phyloP scores from a whole-genome alignment of 805 yeast species.

The Cyberlindnera mycetangii region DNA sequence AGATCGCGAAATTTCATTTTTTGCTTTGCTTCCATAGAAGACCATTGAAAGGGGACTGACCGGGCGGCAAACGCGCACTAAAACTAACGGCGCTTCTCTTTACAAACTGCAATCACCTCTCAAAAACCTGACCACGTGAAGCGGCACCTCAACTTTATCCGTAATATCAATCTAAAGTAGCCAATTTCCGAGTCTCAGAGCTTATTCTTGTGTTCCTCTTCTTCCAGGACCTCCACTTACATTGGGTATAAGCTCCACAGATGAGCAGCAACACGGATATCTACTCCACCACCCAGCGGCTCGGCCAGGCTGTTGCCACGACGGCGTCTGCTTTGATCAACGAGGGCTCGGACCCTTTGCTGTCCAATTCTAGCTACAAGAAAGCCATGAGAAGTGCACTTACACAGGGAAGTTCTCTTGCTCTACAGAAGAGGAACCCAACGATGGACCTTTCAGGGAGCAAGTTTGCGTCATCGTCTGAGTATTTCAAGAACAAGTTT shows the following conservation, averaged over 20 bases:
- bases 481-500: constrained; percentile 36
- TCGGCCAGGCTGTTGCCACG: constrained; percentile 49
- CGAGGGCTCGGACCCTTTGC: constrained; percentile 33
- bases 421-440: constrained; percentile 31
- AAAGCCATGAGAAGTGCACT: constrained; percentile 45
- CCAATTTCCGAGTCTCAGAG: too few species aligned
- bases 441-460: constrained; percentile 27
- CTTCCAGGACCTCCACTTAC: too few species aligned
- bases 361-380: constrained; percentile 39
- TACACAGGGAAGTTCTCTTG: constrained; percentile 31
- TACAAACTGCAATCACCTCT: not conserved
- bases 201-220: too few species aligned
- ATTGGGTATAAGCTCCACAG: too few species aligned
- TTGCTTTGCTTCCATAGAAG: not conserved
- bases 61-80: not conserved
- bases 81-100: too few species aligned
- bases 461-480: constrained; percentile 33
- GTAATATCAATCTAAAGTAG: too few species aligned
- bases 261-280: constrained; percentile 20
- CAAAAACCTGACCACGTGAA: not conserved
- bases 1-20: constrained; percentile 3
- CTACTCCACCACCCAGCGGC: constrained; percentile 32
- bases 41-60: too few species aligned
- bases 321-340: constrained; percentile 52
- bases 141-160: too few species aligned